A percentile compares a stretch with the other conserved stretches of the same genome.
Evolutionary conservation across 805 yeast species (phyloP).

Genomic region (Cyberlindnera nakhonratchasimensis): DNA sequence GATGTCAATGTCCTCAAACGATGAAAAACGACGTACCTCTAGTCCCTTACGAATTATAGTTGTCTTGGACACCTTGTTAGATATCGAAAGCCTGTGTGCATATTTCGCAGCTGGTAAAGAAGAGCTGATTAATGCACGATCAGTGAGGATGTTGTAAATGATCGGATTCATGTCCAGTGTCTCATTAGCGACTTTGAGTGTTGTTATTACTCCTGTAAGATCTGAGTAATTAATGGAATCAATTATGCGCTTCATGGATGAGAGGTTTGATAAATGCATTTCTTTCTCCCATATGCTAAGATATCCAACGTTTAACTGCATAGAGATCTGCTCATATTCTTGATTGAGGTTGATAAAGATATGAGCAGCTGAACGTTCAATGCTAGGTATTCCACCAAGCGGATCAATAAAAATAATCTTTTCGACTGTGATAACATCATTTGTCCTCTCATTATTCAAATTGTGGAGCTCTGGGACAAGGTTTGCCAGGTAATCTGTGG

Average conservation of each 20-base stretch:
- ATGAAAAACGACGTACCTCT: conserved; percentile 18
- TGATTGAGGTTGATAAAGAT: conserved; percentile 83
- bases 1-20: conserved; percentile 38
- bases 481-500: conserved; percentile 39
- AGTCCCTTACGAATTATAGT: conserved; percentile 77
- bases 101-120: conserved; percentile 69
- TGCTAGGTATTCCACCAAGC: conserved; percentile 87
- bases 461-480: conserved; percentile 25
- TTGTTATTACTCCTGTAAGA: conserved; percentile 84
- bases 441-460: conserved; percentile 17
- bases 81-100: conserved; percentile 16
- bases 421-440: conserved; percentile 51
- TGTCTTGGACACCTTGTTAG: conserved; percentile 42
- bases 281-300: conserved; percentile 42
- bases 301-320: conserved; percentile 62
- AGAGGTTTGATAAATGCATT: conserved; percentile 62
- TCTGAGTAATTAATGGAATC: conserved; percentile 38
- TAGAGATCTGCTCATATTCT: conserved; percentile 63
- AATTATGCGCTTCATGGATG: conserved; percentile 59
- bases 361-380: conserved; percentile 80
- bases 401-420: conserved; percentile 78
- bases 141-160: conserved; percentile 85
- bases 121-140: conserved; percentile 84
- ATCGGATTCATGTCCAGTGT: conserved; percentile 65
- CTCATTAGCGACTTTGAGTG: conserved; percentile 68